These are phyloP conservation scores for Nakataea oryzae DNA, from an alignment of 2,329 filamentous ascomycete genomes.

Conservation along the genomic window DNA sequence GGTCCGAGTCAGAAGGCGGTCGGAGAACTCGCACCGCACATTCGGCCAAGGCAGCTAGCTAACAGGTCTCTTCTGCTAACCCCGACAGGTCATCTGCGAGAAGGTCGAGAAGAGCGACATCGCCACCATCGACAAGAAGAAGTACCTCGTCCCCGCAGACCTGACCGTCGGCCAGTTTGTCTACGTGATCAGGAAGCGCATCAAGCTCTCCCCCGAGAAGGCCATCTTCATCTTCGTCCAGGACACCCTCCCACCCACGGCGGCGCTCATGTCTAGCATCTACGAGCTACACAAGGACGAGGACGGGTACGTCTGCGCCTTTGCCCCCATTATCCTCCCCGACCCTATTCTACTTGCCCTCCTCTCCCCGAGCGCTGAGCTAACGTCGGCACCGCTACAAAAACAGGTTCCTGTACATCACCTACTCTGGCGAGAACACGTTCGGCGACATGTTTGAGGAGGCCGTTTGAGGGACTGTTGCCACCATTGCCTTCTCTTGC, in stretches of 20 bases:
- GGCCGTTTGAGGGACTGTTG: background rate
- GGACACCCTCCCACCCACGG: slow-evolving; percentile 91
- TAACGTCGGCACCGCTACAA: background rate
- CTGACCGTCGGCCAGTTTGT: slow-evolving; percentile 97
- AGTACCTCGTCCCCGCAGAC: slow-evolving; percentile 95
- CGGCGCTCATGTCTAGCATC: slow-evolving; percentile 97
- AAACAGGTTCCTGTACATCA: slow-evolving; percentile 89
- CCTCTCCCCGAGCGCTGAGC: background rate
- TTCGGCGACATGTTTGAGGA: slow-evolving; percentile 48
- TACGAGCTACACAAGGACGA: slow-evolving; percentile 97
- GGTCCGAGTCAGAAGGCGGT: background rate
- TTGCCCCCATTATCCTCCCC: no score
- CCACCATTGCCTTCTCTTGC: background rate
- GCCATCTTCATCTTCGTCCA: slow-evolving; percentile 99
- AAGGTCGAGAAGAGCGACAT: slow-evolving; percentile 99
- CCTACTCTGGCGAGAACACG: slow-evolving; percentile 98
- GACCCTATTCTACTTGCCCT: background rate
- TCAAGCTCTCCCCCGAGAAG: slow-evolving; percentile 99
- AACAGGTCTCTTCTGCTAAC: slow-evolving; percentile 11
- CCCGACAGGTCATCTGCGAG: slow-evolving; percentile 85
- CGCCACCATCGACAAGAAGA: slow-evolving; percentile 99
- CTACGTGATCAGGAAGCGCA: slow-evolving; percentile 99
- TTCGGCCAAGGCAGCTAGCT: no score
- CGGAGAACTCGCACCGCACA: background rate
- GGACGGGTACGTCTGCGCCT: slow-evolving; percentile 42